Evolutionary conservation across 805 yeast genomes (phyloP), one percentile per base, ranked within the genome.

Genomic region (Hanseniaspora lindneri): DNA sequence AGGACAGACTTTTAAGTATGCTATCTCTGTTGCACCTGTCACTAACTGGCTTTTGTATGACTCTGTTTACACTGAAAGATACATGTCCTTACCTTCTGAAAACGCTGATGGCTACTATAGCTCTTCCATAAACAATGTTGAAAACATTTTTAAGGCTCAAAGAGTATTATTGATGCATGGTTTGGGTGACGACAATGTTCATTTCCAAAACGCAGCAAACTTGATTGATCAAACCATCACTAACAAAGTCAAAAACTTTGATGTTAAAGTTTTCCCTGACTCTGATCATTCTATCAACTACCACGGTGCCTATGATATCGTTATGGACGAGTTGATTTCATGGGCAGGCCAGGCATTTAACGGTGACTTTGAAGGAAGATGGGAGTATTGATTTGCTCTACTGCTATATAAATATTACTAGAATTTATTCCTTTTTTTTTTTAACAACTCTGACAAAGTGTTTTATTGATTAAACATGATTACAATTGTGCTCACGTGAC

Each of bases 11-110:
- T 88, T 92, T 71, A 76, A 76, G 51, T 92, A 79, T 62, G 97
- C 97, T 9, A 78, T 87, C 73, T 80, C 97, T 0, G 97, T 92
- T 21, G 98, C 98, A 0, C 98, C 98, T 1, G 98, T 92, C 2
- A 92, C 97, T 0, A 83, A 87, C 61, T 92, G 96, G 96, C 66
- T 76, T 48, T 72, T 83, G 48, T 92, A 89, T 61, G 97, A 89
- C 65, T 83, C 96, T 1, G 77, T 89, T 16, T 89, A 92, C 64
- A 89, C 97, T 0, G 98, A 92, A 66, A 68, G 98, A 53, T 92
- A 92, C 63, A 83, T 92, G 94, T 84, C 83, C 54, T 72, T 79
- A 1, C 96, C 96, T 1, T 70, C 72, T 56, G 69, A 73, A 41
- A 85, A 88, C 60, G 59, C 67, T 2, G 65, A 66, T 1, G 92